phyloP scores from a whole-genome alignment of 768 basidiomycete genomes.

The Steccherinum ochraceum region DNA sequence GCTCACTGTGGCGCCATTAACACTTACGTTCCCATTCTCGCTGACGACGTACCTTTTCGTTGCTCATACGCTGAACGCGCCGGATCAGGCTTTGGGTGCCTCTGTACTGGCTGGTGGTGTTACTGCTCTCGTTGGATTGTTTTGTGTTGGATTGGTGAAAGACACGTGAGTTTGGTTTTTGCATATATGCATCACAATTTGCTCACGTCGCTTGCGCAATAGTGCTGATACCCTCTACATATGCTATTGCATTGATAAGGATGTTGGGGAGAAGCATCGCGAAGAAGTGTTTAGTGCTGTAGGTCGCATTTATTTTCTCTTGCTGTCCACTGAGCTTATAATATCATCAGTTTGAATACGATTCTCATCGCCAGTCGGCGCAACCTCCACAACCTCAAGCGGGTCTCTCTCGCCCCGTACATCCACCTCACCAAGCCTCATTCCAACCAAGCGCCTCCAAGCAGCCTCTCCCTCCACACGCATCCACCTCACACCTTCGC shows the following conservation, averaged over 20 bases:
- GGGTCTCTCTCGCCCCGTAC: slow-evolving; percentile 1
- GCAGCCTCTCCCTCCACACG: neutral
- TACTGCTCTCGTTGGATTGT: slow-evolving; percentile 75
- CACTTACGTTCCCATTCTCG: slow-evolving; percentile 76
- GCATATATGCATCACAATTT: neutral
- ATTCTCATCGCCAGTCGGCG: slow-evolving; percentile 19
- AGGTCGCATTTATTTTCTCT: slow-evolving; percentile 21
- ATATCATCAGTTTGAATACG: slow-evolving; percentile 35
- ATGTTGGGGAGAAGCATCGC: slow-evolving; percentile 41
- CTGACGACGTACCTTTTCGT: slow-evolving; percentile 83
- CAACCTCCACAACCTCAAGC: slow-evolving; percentile 10
- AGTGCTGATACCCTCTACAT: slow-evolving; percentile 63
- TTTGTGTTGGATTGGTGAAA: slow-evolving; percentile 75
- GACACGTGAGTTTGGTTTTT: slow-evolving; percentile 48
- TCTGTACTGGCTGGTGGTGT: slow-evolving; percentile 73
- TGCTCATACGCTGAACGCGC: slow-evolving; percentile 69
- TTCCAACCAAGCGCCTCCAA: slow-evolving; percentile 9
- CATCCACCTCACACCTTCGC: neutral
- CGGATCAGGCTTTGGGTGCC: slow-evolving; percentile 67
- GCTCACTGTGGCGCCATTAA: slow-evolving; percentile 71
- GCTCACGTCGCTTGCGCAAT: neutral
- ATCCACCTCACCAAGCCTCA: neutral
- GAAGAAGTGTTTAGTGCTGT: slow-evolving; percentile 53
- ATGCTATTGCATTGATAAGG: slow-evolving; percentile 62
- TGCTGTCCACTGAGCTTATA: too few species aligned